Conservation (phyloP, 768 basidiomycete species). For the Mycena olivaceomarginata region DNA sequence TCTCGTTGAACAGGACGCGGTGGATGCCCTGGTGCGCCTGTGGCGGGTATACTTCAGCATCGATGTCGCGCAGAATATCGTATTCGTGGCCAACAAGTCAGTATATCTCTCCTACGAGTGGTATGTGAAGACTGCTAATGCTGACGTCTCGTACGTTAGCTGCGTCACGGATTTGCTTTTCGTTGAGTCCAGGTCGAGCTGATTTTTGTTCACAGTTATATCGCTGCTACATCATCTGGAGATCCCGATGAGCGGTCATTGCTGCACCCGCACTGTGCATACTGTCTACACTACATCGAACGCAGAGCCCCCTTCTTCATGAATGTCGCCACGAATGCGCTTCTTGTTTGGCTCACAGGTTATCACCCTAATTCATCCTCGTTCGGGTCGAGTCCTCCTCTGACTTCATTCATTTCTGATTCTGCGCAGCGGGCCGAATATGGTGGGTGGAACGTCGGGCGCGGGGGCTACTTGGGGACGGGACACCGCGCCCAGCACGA, state of each 20-base stretch:
- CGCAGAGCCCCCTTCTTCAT: background rate
- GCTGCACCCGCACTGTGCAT: background rate
- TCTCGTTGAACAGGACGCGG: background rate
- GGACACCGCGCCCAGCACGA: background rate
- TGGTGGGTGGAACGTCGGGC: background rate
- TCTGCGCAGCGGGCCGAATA: background rate
- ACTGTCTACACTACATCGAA: background rate
- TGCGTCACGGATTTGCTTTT: background rate
- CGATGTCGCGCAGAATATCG: conserved; percentile 7
- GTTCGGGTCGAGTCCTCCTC: background rate
- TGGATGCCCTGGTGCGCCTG: background rate
- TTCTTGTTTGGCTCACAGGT: conserved; percentile 1
- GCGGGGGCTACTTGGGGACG: background rate
- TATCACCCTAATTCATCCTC: background rate
- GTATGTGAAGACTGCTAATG: background rate
- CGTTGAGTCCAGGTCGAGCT: conserved; percentile 1
- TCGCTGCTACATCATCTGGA: conserved; percentile 4
- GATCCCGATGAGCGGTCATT: background rate
- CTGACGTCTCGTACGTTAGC: background rate
- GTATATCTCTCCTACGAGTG: background rate
- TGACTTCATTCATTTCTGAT: background rate
- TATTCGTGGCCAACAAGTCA: background rate
- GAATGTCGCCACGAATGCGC: background rate
- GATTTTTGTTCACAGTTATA: background rate
- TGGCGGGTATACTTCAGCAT: background rate